Conservation (phyloP, 1,139 yeast species). For the Suhomyces coccinellae region DNA sequence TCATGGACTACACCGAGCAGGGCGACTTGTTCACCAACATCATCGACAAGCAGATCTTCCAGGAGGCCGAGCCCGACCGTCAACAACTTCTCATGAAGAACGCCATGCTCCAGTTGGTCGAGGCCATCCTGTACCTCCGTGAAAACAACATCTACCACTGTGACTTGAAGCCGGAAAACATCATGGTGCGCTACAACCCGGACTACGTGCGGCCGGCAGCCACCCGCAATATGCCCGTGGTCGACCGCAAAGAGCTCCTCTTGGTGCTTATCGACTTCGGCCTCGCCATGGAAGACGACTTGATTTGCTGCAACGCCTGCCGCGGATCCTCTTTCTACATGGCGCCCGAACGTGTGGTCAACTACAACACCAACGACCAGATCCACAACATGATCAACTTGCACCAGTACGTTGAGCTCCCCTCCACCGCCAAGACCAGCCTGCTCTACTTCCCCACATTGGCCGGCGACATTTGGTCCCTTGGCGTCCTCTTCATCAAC, state of each 20-base stretch:
- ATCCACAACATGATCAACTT: constrained; percentile 34
- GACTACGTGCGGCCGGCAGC: constrained; percentile 24
- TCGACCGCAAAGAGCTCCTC: constrained; percentile 56
- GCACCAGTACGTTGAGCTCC: constrained; percentile 19
- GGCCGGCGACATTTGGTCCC: constrained; percentile 86
- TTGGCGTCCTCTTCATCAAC: constrained; percentile 79
- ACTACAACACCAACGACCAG: constrained; percentile 37
- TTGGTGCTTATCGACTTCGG: constrained; percentile 84
- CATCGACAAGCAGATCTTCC: constrained; percentile 62
- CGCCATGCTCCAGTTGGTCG: constrained; percentile 73
- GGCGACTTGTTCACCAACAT: constrained; percentile 84
- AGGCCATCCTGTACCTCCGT: constrained; percentile 72
- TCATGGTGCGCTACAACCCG: constrained; percentile 51
- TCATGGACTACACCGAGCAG: constrained; percentile 81
- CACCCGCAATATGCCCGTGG: constrained; percentile 12
- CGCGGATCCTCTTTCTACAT: constrained; percentile 88
- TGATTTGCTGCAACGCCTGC: constrained; percentile 70
- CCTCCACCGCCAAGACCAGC: constrained; percentile 21
- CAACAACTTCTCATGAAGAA: constrained; percentile 55
- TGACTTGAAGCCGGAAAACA: constrained; percentile 89
- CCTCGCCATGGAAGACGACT: constrained; percentile 61
- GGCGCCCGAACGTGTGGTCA: constrained; percentile 84
- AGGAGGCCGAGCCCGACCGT: constrained; percentile 34
- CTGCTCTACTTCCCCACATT: constrained; percentile 57
- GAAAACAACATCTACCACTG: constrained; percentile 73